phyloP scores from a whole-genome alignment of 257 asterid species.

The Henckelia pumila region DNA sequence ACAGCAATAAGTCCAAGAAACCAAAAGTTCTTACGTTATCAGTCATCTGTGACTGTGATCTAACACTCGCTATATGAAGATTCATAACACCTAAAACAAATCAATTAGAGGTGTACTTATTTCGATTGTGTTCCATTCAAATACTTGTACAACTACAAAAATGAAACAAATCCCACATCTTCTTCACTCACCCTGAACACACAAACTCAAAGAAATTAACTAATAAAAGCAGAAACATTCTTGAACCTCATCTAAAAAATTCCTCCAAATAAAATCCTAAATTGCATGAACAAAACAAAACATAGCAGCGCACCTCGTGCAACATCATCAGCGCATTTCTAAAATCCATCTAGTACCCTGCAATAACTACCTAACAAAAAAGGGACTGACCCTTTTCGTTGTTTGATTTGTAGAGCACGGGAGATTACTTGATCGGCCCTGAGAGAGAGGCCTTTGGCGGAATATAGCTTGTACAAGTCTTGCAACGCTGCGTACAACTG shows the following conservation, averaged over 20 bases:
- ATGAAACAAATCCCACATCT: conserved; percentile 14
- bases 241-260: conserved; percentile 10
- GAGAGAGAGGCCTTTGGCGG: conserved; percentile 55
- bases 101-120: neutral
- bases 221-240: conserved; percentile 9
- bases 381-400: conserved; percentile 39
- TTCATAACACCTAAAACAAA: neutral
- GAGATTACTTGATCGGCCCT: conserved; percentile 57
- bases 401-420: conserved; percentile 57
- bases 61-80: neutral
- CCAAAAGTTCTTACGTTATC: conserved; percentile 7
- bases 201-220: conserved; percentile 13
- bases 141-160: conserved; percentile 12
- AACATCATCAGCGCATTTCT: neutral
- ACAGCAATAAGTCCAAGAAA: conserved; percentile 6
- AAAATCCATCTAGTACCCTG: neutral
- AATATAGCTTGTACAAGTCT: conserved; percentile 69
- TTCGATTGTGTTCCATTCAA: conserved; percentile 14
- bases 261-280: neutral
- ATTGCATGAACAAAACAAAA: conserved; percentile 5
- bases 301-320: too few species aligned
- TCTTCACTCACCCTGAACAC: neutral
- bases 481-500: conserved; percentile 55
- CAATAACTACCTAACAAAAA: neutral
- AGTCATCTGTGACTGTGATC: neutral